Conservation (phyloP, 1,284 basidiomycete species). For the Polyporus tsugae region DNA sequence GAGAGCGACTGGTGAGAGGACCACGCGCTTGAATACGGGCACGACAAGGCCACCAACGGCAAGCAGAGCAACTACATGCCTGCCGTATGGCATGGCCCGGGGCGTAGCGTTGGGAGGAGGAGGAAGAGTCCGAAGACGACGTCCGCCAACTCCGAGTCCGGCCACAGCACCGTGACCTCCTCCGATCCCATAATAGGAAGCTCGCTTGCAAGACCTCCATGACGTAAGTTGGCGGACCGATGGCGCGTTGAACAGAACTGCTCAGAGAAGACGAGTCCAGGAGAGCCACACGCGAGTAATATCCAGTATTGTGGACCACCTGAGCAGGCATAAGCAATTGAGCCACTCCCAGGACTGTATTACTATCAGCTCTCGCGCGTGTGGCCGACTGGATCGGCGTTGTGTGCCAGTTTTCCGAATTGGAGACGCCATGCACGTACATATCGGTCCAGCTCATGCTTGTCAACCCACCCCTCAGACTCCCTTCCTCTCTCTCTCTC, state of each 20-base stretch:
- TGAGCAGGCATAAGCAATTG: not conserved
- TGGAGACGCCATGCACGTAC: not conserved
- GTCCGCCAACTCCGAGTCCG: not conserved
- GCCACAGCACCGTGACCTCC: no score
- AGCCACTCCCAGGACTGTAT: not conserved
- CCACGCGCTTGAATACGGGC: constrained; percentile 59
- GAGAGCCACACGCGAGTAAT: not conserved
- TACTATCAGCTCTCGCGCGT: not conserved
- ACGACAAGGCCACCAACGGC: constrained; percentile 57
- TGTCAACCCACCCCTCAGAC: not conserved
- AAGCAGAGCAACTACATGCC: constrained; percentile 29
- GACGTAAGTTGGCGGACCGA: not conserved
- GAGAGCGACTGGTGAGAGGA: constrained; percentile 71
- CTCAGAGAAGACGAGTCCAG: no score
- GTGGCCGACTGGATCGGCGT: constrained; percentile 1
- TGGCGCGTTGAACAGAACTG: not conserved
- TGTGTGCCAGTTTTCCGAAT: not conserved
- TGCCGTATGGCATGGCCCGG: constrained; percentile 32
- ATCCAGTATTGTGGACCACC: not conserved
- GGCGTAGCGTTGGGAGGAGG: constrained; percentile 7
- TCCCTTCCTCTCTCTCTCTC: not conserved
- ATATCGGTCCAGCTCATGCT: not conserved
- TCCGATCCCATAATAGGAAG: not conserved
- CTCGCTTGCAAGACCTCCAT: not conserved
- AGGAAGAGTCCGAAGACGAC: not conserved